These are phyloP conservation scores for Helianthus annuus DNA, from an alignment of 129 eudicot genomes.

Conservation along the genomic window DNA sequence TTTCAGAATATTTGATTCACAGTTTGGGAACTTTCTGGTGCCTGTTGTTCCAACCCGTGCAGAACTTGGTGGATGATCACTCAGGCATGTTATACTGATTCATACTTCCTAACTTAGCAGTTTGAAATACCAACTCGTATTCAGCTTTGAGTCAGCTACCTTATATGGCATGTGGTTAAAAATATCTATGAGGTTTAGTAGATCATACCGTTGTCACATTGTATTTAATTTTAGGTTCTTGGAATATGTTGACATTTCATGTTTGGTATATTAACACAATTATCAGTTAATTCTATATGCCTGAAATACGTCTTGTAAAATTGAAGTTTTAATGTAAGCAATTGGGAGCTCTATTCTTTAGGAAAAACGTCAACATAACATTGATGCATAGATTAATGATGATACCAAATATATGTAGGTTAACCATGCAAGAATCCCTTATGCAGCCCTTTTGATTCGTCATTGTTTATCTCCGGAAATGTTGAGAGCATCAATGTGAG, in stretches of 20 bases:
- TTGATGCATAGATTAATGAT: neutral
- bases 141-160: neutral
- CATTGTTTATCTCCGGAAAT: neutral
- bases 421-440: neutral
- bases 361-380: neutral
- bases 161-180: neutral
- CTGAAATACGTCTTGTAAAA: neutral
- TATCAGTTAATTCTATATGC: neutral
- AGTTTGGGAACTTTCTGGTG: constrained; percentile 76
- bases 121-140: neutral
- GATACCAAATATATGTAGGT: neutral
- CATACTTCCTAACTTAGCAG: neutral
- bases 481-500: neutral
- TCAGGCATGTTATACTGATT: constrained; percentile 9
- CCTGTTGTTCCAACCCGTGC: constrained; percentile 75
- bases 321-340: neutral
- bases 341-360: neutral
- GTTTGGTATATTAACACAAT: neutral
- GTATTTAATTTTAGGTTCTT: neutral
- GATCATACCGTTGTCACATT: neutral
- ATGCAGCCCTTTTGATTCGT: neutral
- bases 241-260: neutral
- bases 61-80: constrained; percentile 56
- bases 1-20: constrained; percentile 72
- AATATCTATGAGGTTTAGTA: neutral